Evolutionary conservation across 2,329 filamentous ascomycete species (phyloP).

Genomic region (Colletotrichum filicis): DNA sequence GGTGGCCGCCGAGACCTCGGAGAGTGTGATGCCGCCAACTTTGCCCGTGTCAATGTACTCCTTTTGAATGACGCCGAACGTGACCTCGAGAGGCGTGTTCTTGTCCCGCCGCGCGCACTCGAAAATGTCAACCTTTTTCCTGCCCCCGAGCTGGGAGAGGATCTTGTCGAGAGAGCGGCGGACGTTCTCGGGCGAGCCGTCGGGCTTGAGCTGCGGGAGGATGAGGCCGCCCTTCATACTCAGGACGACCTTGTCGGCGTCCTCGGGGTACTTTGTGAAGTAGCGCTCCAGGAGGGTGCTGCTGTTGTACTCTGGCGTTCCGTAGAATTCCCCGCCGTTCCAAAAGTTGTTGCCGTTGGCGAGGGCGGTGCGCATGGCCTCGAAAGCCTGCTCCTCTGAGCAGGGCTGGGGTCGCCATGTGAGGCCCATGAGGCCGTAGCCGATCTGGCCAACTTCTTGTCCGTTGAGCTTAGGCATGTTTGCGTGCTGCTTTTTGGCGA

Average conservation of each 20-base stretch:
- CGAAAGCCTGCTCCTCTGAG: conserved; percentile 61
- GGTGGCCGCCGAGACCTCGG: conserved; percentile 61
- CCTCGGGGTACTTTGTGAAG: conserved; percentile 71
- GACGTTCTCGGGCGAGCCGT: conserved; percentile 65
- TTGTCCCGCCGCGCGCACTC: conserved; percentile 67
- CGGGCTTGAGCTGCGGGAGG: conserved; percentile 48
- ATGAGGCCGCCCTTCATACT: conserved; percentile 69
- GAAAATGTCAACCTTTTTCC: conserved; percentile 71
- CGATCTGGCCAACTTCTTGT: conserved; percentile 59
- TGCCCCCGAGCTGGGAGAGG: conserved; percentile 60
- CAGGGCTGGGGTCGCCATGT: conserved; percentile 53
- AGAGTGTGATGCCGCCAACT: conserved; percentile 62
- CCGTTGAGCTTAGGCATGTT: conserved; percentile 50
- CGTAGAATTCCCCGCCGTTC: conserved; percentile 76
- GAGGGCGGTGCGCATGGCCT: conserved; percentile 65
- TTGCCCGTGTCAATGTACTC: conserved; percentile 64
- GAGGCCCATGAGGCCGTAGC: conserved; percentile 66
- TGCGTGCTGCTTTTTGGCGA: not conserved
- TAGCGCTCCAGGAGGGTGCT: conserved; percentile 71
- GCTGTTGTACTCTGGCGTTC: conserved; percentile 65
- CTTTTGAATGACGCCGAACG: conserved; percentile 54
- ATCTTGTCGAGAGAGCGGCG: conserved; percentile 69
- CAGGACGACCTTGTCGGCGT: conserved; percentile 70
- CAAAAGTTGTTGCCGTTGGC: conserved; percentile 59
- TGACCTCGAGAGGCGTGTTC: conserved; percentile 55